Conservation (phyloP, 2,329 filamentous ascomycete species). For the Scedosporium dehoogii region DNA sequence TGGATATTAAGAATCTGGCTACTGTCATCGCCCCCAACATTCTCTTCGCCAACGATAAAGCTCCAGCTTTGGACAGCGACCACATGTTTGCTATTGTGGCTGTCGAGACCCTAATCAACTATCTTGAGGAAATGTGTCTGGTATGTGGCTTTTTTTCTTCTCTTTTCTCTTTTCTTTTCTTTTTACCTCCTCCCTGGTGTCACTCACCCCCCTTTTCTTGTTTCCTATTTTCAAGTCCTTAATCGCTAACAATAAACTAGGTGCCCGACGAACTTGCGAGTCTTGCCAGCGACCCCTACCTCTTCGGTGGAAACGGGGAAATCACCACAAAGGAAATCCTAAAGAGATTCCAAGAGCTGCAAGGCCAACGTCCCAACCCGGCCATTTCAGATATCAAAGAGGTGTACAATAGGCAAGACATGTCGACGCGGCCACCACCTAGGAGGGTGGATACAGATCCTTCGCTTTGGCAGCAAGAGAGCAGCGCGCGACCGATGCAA, state of each 20-base stretch:
- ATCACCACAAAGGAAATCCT: conserved; percentile 96
- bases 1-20: conserved; percentile 95
- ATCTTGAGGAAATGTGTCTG: conserved; percentile 95
- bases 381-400: conserved; percentile 45
- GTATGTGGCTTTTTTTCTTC: conserved; percentile 46
- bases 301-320: conserved; percentile 75
- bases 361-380: conserved; percentile 38
- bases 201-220: background rate
- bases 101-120: conserved; percentile 81
- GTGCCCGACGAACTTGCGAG: conserved; percentile 87
- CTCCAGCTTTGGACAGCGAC: conserved; percentile 65
- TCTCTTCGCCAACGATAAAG: conserved; percentile 60
- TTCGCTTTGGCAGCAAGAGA: conserved; percentile 72
- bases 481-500: conserved; percentile 69
- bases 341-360: conserved; percentile 79
- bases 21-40: conserved; percentile 98
- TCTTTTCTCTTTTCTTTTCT: background rate
- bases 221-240: background rate
- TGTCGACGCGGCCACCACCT: conserved; percentile 44
- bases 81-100: conserved; percentile 91
- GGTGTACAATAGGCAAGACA: conserved; percentile 46
- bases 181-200: background rate
- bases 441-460: conserved; percentile 79
- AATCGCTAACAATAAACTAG: conserved; percentile 32
- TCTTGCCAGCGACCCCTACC: conserved; percentile 70